phyloP scores from a whole-genome alignment of 2,329 filamentous ascomycete species.

The Cladorrhinum sp. region DNA sequence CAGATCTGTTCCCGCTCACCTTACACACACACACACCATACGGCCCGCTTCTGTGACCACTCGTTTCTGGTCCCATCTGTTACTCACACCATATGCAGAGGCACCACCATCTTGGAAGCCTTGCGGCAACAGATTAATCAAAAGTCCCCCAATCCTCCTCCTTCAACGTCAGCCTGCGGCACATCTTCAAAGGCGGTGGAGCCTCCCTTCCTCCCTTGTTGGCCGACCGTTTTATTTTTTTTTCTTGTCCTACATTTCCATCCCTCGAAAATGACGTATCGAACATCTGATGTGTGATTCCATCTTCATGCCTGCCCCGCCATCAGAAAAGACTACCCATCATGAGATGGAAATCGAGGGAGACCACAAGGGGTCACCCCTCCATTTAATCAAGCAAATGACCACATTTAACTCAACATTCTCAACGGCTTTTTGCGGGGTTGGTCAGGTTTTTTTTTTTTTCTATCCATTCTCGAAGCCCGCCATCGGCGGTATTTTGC shows the following conservation, averaged over 20 bases:
- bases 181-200: background rate
- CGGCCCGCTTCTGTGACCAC: background rate
- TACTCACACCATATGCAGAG: background rate
- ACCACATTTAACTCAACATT: background rate
- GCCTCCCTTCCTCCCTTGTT: background rate
- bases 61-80: background rate
- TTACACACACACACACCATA: background rate
- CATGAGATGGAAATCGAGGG: background rate
- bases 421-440: background rate
- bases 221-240: too few species aligned
- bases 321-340: background rate
- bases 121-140: background rate
- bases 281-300: slow-evolving; percentile 4
- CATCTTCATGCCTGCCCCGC: background rate
- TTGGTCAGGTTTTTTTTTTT: background rate
- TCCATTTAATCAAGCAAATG: background rate
- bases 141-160: background rate
- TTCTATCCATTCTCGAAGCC: background rate
- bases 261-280: slow-evolving; percentile 2
- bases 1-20: background rate
- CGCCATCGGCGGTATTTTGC: background rate
- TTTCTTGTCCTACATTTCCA: background rate
- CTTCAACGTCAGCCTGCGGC: background rate
- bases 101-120: background rate
- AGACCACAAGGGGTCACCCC: background rate